These are phyloP conservation scores for Eremothecium sinecaudum DNA, from an alignment of 1,139 yeast genomes.

Conservation along the genomic window DNA sequence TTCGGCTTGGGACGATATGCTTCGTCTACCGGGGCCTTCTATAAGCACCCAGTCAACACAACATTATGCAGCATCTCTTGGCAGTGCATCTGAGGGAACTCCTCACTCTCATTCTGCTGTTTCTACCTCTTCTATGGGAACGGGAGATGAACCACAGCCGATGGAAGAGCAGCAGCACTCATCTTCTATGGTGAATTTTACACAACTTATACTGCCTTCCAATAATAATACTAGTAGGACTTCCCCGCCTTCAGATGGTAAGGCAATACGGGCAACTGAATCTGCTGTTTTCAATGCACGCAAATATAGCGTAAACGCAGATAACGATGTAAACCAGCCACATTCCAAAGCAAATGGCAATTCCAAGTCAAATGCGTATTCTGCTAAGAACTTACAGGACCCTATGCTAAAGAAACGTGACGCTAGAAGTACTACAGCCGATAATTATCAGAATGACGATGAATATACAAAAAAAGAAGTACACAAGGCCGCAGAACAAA, in stretches of 20 bases:
- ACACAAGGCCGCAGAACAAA: constrained; percentile 94
- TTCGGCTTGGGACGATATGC: constrained; percentile 25
- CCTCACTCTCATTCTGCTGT: constrained; percentile 11
- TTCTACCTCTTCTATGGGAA: too few species aligned
- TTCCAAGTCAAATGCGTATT: not conserved
- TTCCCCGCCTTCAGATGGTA: constrained; percentile 6
- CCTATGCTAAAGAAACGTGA: not conserved
- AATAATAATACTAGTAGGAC: constrained; percentile 9
- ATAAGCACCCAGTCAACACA: constrained; percentile 12
- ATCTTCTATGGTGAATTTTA: constrained; percentile 17
- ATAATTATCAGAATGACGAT: constrained; percentile 16
- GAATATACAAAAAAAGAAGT: constrained; percentile 50
- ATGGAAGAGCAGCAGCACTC: constrained; percentile 11
- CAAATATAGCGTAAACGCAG: constrained; percentile 6
- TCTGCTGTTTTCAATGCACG: constrained; percentile 28
- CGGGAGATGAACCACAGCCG: constrained; percentile 5
- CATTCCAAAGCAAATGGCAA: not conserved
- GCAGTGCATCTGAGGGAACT: constrained; percentile 8
- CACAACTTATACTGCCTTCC: constrained; percentile 26
- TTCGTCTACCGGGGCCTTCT: constrained; percentile 25
- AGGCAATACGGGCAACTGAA: constrained; percentile 21
- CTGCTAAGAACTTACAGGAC: not conserved
- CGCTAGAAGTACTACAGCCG: constrained; percentile 1
- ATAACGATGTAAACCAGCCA: constrained; percentile 1
- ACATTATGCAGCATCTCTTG: constrained; percentile 1